A percentile compares a stretch with the other conserved stretches of the same genome.
phyloP scores from a whole-genome alignment of 2,329 filamentous ascomycete genomes.

The Parascedosporium putredinis region DNA sequence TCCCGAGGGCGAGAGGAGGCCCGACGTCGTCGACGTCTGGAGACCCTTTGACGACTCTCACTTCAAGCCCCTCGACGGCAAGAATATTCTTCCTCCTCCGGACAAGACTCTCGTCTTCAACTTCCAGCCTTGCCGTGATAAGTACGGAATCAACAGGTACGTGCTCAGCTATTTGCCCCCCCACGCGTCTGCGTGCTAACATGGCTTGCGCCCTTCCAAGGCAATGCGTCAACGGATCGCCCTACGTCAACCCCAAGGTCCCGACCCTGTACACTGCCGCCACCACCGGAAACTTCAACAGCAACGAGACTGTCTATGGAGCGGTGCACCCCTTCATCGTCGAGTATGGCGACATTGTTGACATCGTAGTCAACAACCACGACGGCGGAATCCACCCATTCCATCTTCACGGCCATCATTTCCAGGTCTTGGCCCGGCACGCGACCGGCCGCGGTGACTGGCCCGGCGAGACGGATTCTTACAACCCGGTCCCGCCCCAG shows the following conservation, averaged over 20 bases:
- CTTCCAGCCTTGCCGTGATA: conserved; percentile 48
- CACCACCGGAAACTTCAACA: conserved; percentile 37
- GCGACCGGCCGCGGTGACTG: conserved; percentile 25
- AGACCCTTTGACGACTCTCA: conserved; percentile 52
- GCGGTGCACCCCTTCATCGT: conserved; percentile 30
- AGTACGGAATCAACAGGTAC: conserved; percentile 49
- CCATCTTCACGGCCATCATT: conserved; percentile 44
- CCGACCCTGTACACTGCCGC: conserved; percentile 64
- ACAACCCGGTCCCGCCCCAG: conserved; percentile 18
- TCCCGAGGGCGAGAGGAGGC: conserved; percentile 16
- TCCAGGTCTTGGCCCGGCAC: conserved; percentile 37
- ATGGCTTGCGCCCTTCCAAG: too few species aligned
- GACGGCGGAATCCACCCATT: conserved; percentile 38
- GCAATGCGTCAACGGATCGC: conserved; percentile 52
- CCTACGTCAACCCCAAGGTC: conserved; percentile 58
- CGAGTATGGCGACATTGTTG: conserved; percentile 26
- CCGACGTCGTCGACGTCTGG: conserved; percentile 24
- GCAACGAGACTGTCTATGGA: conserved; percentile 31
- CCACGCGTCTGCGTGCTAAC: too few species aligned
- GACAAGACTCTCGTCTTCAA: conserved; percentile 45
- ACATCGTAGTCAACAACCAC: conserved; percentile 40
- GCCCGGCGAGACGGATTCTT: conserved; percentile 16
- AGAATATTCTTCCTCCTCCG: conserved; percentile 40
- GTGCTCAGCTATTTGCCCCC: too few species aligned
- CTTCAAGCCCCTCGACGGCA: conserved; percentile 45